Evolutionary conservation across 441 rosid genomes (phyloP), one percentile per base, ranked within the genome.

Genomic region (Croton setiger): DNA sequence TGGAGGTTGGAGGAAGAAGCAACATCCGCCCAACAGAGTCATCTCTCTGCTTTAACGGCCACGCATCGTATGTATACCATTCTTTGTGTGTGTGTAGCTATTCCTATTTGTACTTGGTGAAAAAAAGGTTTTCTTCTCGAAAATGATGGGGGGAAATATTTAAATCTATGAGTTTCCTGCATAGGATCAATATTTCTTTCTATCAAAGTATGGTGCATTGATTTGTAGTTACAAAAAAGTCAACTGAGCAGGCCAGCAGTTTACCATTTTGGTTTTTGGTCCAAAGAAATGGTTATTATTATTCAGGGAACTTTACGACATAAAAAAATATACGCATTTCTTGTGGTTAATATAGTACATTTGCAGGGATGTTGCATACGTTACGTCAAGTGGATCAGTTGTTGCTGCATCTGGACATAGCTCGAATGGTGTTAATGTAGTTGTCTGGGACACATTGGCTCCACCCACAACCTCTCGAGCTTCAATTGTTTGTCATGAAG

Each of bases 1-100:
- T 93, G 70, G 97, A 90, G 83, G 99, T 87, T 75, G 97, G 96
- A 68, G 97, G 97, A 80, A 82, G 96, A 82, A 86, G 97, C 86
- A 91, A 91, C 67, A 80, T 85, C 74, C 72, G 72, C 74, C 97
- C 97, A 9, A 86, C 88, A 21, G 99, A 90, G 79, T 91, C 99
- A 60, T 94, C 90, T 83, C 84, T 88, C 75, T 91, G 99, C 84
- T 94, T 94, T 78, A 88, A 82, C 73, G 83, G 87, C 72, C 83
- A 90, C 78, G 92, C 97, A 58, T 81, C 85, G 99, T 94, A 92
- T 43, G 97, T 81, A 36, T 76, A 75, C 66, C 37, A 56, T 73
- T 70, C 72, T 76, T 70, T 21, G 11, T 70, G 14, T 13, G 39
- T 20, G 17, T 45, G 36, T 54, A 31, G 60, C 64, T 45, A 35